Evolutionary conservation across 257 asterid species (phyloP), one percentile per base, ranked within the genome.

Genomic region (Osmanthus fragrans): DNA sequence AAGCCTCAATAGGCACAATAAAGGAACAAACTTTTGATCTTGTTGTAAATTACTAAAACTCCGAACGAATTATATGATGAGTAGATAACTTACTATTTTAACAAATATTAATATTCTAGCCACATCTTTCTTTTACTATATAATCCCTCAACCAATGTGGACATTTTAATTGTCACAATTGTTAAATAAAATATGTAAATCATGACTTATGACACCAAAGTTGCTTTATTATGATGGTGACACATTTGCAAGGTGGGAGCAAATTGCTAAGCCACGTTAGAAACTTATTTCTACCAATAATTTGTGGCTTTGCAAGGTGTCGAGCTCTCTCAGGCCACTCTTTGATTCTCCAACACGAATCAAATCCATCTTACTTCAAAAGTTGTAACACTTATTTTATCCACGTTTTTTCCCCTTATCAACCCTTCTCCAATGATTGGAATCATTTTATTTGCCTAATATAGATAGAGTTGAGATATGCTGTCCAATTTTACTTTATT

Each of bases 211-310:
- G 69, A 23, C 54, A 34, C 51, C 51, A 58, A 58, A 12, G 21
- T 66, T 47, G 29, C 30, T 27, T 69, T 32, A 25, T 18, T 27
- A 70, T 11, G 81, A 77, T 27, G 0, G 75, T 42, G 76, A 71
- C 37, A 19, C 29, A 7, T 54, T 54, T 37, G 32, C 25, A n/a
- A 16, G 77, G 63, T 64, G 81, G 80, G 75, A 72, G 65, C 72
- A 18, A 37, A 54, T 58, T 77, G 15, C 10, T 1, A 30, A 56
- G 75, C 60, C 80, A 77, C 76, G 72, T 77, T 19, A 7, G 15
- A 76, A 19, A n/a, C n/a, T 42, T 76, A 21, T 6, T 12, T 69
- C 80, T 54, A 47, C 74, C 74, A 76, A 66, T 66, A 42, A 67
- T 66, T 67, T 75, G 49, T 25, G 64, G 72, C 66, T 30, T 76